Conservation (phyloP, 2,329 filamentous ascomycete species). For the Phaeosphaeriaceae sp. region DNA sequence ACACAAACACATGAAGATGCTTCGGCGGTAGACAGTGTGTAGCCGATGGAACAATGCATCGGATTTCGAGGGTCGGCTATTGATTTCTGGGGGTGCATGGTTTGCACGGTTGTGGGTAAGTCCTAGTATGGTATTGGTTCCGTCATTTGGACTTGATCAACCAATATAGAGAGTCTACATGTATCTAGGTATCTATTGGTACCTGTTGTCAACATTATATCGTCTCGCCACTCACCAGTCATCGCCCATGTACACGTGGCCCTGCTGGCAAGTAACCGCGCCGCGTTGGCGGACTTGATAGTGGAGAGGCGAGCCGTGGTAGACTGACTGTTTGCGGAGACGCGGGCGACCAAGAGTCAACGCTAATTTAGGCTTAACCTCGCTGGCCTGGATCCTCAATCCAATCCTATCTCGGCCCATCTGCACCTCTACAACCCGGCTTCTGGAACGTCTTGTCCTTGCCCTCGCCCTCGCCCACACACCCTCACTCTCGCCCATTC, state of each 20-base stretch:
- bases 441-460: constrained; percentile 13
- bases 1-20: too few relatives aligned
- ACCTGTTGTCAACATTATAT: too few relatives aligned
- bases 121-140: too few relatives aligned
- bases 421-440: constrained; percentile 17
- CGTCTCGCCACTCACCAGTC: too few relatives aligned
- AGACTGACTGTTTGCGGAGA: background rate
- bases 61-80: background rate
- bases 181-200: too few relatives aligned
- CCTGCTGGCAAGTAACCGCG: background rate
- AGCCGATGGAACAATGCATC: constrained; percentile 1
- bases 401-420: constrained; percentile 4
- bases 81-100: too few relatives aligned
- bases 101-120: too few relatives aligned
- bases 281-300: background rate
- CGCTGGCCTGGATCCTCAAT: constrained; percentile 11
- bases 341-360: background rate
- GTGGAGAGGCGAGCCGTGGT: background rate
- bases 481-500: constrained; percentile 18
- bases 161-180: too few relatives aligned
- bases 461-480: background rate
- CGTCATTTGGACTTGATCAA: too few relatives aligned
- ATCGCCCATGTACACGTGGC: background rate
- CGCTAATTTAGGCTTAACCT: constrained; percentile 11
- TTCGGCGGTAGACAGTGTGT: background rate